Evolutionary conservation across 208 protist genomes (phyloP).

Genomic region (Angomonas deanei): DNA sequence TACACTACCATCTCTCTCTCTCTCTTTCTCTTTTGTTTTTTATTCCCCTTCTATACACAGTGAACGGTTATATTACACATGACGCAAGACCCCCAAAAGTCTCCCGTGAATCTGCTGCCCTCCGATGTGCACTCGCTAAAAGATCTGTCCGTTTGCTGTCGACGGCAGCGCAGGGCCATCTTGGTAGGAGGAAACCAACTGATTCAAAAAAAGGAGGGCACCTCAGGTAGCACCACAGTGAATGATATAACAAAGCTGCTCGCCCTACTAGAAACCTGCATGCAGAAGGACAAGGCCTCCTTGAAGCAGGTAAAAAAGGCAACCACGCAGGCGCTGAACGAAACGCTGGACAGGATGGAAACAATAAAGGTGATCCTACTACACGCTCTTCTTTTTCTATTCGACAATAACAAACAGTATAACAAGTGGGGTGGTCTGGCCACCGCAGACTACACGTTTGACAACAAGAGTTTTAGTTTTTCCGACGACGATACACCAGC

Average conservation of each 20-base stretch:
- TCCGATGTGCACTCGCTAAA: neutral
- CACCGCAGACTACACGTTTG: neutral
- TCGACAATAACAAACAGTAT: neutral
- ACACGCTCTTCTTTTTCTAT: neutral
- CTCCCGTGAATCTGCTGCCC: neutral
- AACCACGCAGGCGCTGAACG: neutral
- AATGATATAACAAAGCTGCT: neutral
- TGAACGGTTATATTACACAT: neutral
- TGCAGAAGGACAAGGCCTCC: neutral
- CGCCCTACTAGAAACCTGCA: neutral
- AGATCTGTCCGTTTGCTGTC: neutral
- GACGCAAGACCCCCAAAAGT: neutral
- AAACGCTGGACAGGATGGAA: neutral
- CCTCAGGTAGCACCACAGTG: neutral
- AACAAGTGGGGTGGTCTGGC: neutral
- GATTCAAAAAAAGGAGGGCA: neutral
- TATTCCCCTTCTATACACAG: neutral
- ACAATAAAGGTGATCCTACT: neutral
- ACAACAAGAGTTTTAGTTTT: slow-evolving; percentile 4
- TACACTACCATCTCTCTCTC: neutral
- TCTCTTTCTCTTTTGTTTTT: neutral
- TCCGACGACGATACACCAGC: neutral
- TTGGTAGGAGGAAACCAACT: no score
- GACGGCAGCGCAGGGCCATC: neutral
- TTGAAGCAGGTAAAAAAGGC: neutral